A percentile compares a stretch with the other conserved stretches of the same genome.
phyloP scores from a whole-genome alignment of 2,329 filamentous ascomycete genomes.

The Alternaria viburni region DNA sequence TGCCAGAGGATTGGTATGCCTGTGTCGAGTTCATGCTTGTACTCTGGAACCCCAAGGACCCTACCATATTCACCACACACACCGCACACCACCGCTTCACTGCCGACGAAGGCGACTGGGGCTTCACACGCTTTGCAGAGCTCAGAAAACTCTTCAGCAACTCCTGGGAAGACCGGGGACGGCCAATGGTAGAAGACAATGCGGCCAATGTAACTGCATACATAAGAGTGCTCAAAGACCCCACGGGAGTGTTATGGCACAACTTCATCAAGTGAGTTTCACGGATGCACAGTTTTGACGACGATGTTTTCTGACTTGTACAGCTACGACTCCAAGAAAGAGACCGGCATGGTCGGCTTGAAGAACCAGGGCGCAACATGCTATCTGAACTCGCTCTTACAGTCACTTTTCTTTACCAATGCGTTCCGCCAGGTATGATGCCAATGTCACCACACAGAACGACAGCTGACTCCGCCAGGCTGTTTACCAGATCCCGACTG shows the following conservation, averaged over 20 bases:
- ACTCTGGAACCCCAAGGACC: slow-evolving; percentile 91
- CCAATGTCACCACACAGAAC: too few relatives aligned
- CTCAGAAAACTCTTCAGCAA: slow-evolving; percentile 82
- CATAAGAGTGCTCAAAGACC: slow-evolving; percentile 81
- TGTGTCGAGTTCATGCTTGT: slow-evolving; percentile 96
- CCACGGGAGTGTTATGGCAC: slow-evolving; percentile 88
- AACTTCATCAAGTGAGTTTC: slow-evolving; percentile 73
- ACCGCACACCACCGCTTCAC: slow-evolving; percentile 95
- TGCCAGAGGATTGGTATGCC: slow-evolving; percentile 90
- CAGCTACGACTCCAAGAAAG: slow-evolving; percentile 95
- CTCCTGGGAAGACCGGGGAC: slow-evolving; percentile 71
- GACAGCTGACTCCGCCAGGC: slow-evolving; percentile 62
- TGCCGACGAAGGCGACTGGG: slow-evolving; percentile 96
- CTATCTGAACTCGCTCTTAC: slow-evolving; percentile 59
- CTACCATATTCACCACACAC: slow-evolving; percentile 77
- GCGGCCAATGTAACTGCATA: slow-evolving; percentile 82
- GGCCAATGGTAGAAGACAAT: slow-evolving; percentile 80
- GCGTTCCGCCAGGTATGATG: slow-evolving; percentile 90
- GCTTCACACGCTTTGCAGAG: slow-evolving; percentile 96
- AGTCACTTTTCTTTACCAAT: slow-evolving; percentile 65
- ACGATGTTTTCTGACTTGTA: background rate
- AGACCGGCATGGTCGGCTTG: slow-evolving; percentile 94
- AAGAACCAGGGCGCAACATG: slow-evolving; percentile 89
- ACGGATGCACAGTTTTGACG: background rate
- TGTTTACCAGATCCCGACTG: slow-evolving; percentile 95